Conservation (phyloP, 2,329 filamentous ascomycete genomes). For the Trichoderma semiorbis region DNA sequence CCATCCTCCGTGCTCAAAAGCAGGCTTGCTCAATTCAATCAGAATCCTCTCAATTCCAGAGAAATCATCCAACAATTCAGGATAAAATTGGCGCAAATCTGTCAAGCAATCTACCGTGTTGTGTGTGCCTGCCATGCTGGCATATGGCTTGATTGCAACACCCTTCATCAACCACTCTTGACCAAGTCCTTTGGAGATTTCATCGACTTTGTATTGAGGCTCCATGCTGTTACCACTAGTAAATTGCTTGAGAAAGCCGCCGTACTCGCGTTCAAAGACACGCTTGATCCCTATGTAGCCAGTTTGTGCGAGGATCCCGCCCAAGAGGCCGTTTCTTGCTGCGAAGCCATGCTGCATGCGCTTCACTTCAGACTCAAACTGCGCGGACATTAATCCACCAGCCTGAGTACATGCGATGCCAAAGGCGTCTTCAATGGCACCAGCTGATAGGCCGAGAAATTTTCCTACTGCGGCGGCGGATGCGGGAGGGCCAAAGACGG, state of each 20-base stretch:
- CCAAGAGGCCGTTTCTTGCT: constrained; percentile 41
- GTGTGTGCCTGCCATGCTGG: constrained; percentile 36
- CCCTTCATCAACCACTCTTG: constrained; percentile 33
- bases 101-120: constrained; percentile 34
- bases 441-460: constrained; percentile 30
- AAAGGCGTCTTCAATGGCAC: constrained; percentile 33
- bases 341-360: constrained; percentile 46
- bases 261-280: constrained; percentile 40
- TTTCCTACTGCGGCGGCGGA: constrained; percentile 31
- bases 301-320: constrained; percentile 34
- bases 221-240: constrained; percentile 22
- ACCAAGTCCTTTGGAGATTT: constrained; percentile 33
- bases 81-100: constrained; percentile 31
- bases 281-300: constrained; percentile 42
- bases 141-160: constrained; percentile 38
- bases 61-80: constrained; percentile 22
- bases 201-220: constrained; percentile 15
- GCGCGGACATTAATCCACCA: constrained; percentile 39
- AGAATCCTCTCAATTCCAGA: constrained; percentile 28
- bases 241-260: constrained; percentile 41
- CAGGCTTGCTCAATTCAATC: constrained; percentile 28
- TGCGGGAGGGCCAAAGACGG: constrained; percentile 37
- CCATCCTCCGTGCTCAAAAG: constrained; percentile 38
- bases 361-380: constrained; percentile 42
- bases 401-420: constrained; percentile 41